Conservation (phyloP, 495 filamentous ascomycete species). For the Xylaria intraflava region DNA sequence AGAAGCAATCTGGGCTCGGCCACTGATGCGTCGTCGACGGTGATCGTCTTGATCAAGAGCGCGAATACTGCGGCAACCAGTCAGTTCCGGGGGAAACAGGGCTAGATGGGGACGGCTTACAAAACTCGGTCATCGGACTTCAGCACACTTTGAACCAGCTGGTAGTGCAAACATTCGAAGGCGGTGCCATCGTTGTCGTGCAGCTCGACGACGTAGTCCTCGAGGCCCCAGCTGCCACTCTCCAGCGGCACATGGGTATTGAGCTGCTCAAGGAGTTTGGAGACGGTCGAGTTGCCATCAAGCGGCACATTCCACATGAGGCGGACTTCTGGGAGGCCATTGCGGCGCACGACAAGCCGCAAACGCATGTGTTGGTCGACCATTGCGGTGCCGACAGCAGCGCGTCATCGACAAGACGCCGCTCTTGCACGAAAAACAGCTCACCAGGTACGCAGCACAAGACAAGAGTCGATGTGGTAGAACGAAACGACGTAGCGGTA, state of each 20-base stretch:
- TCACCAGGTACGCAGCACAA: not conserved
- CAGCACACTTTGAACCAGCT: conserved; percentile 60
- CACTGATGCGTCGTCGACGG: conserved; percentile 64
- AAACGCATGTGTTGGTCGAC: conserved; percentile 59
- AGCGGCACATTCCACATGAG: conserved; percentile 65
- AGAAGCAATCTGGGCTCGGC: conserved; percentile 73
- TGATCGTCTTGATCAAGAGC: conserved; percentile 71
- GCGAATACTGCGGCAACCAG: conserved; percentile 56
- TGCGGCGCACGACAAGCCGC: conserved; percentile 71
- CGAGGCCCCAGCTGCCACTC: conserved; percentile 75
- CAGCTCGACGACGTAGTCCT: conserved; percentile 88
- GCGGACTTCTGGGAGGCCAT: conserved; percentile 67
- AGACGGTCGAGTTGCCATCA: conserved; percentile 57
- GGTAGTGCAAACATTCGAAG: conserved; percentile 89
- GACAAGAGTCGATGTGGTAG: too few relatives aligned
- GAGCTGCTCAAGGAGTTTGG: conserved; percentile 75
- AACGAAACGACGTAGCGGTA: too few relatives aligned
- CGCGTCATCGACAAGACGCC: not conserved
- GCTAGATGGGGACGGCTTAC: conserved; percentile 24
- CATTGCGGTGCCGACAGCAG: conserved; percentile 9
- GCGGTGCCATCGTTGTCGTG: conserved; percentile 45
- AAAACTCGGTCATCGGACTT: conserved; percentile 80
- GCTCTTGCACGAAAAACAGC: not conserved
- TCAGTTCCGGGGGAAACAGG: conserved; percentile 7
- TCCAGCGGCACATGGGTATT: conserved; percentile 82